Percentiles rank a stretch among this genome's conserved stretches.
phyloP scores from a whole-genome alignment of 1,139 yeast species.

The Pneumocystis sp. region DNA sequence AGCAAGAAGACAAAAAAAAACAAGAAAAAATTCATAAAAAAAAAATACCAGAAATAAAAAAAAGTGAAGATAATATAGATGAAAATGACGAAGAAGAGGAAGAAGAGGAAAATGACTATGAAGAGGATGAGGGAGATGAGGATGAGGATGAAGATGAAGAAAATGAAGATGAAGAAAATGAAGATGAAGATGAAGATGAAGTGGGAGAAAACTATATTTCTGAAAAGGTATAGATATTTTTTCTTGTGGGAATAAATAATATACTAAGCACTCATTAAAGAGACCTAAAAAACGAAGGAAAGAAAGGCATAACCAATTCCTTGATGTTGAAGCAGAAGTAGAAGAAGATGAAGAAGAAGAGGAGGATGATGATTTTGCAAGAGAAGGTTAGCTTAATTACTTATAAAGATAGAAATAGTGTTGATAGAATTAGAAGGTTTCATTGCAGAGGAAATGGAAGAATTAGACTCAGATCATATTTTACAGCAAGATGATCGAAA shows the following conservation, averaged over 20 bases:
- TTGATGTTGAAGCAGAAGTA: conserved; percentile 98
- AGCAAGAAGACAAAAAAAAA: conserved; percentile 12
- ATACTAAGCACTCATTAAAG: conserved; percentile 45
- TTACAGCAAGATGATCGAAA: conserved; percentile 42
- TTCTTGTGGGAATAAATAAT: conserved; percentile 26
- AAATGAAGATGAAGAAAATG: conserved; percentile 19
- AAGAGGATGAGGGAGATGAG: conserved; percentile 1
- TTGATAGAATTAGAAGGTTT: conserved; percentile 43
- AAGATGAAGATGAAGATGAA: conserved; percentile 22
- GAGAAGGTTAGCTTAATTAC: conserved; percentile 37
- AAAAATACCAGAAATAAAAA: conserved; percentile 20
- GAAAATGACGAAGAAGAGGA: conserved; percentile 22
- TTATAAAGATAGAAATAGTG: not conserved
- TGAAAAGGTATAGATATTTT: conserved; percentile 18
- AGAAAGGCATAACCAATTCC: conserved; percentile 66
- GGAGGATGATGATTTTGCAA: conserved; percentile 78
- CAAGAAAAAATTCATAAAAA: conserved; percentile 21
- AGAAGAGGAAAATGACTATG: conserved; percentile 17
- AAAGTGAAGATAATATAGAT: conserved; percentile 22
- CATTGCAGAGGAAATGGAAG: conserved; percentile 41
- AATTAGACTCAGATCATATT: conserved; percentile 14
- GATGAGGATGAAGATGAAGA: conserved; percentile 4
- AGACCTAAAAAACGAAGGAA: conserved; percentile 43
- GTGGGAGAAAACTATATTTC: conserved; percentile 9
- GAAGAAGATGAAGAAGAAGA: conserved; percentile 96